A percentile compares a stretch with the other conserved stretches of the same genome.
These are phyloP conservation scores for Noccaea bulbosa DNA, from an alignment of 345 rosid species.

Conservation along the genomic window DNA sequence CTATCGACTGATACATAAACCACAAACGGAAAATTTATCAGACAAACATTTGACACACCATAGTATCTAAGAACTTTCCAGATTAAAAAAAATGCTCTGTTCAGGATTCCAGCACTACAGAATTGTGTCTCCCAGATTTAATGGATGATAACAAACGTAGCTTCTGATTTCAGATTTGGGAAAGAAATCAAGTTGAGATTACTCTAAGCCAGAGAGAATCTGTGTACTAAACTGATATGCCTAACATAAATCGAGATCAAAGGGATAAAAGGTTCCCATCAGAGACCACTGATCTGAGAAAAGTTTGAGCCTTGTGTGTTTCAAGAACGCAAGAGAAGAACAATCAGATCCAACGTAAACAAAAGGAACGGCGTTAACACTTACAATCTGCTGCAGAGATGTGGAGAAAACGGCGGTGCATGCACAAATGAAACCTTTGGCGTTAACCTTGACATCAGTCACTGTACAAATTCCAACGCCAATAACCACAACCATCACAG, in stretches of 20 bases:
- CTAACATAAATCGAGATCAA: background rate
- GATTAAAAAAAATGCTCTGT: background rate
- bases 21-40: background rate
- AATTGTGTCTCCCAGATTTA: background rate
- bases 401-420: conserved; percentile 82
- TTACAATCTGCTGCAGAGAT: conserved; percentile 94
- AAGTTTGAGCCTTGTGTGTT: conserved; percentile 7
- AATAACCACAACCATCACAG: conserved; percentile 82
- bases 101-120: conserved; percentile 8
- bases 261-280: background rate
- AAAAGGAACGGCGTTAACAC: conserved; percentile 35
- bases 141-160: background rate
- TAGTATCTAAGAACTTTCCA: background rate
- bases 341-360: background rate
- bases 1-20: conserved; percentile 68
- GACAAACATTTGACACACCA: conserved; percentile 14
- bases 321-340: conserved; percentile 15
- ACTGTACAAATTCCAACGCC: conserved; percentile 97
- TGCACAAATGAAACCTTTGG: conserved; percentile 91
- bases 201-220: background rate
- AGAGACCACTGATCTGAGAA: conserved; percentile 12
- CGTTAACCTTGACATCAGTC: conserved; percentile 92
- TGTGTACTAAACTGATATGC: background rate
- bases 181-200: too few species aligned
- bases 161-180: conserved; percentile 14